A percentile compares a stretch with the other conserved stretches of the same genome.
These are phyloP conservation scores for Paramecium biaurelia DNA, from an alignment of 73 alveolate genomes.

Conservation along the genomic window DNA sequence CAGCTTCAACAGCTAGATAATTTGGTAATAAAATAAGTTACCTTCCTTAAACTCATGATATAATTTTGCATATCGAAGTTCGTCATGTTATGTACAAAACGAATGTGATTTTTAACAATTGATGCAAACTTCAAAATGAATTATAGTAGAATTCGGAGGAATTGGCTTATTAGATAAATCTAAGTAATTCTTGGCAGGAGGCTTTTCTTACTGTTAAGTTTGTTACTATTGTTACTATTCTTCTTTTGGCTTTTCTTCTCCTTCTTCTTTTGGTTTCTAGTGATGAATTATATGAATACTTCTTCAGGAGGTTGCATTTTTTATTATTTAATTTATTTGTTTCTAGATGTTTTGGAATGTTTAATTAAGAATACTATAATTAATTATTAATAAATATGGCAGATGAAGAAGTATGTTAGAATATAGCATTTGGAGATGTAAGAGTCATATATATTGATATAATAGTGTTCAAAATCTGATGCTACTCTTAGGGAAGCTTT, in stretches of 20 bases:
- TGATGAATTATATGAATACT: background rate
- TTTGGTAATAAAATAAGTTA: background rate
- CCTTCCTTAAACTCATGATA: background rate
- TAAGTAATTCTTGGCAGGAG: slow-evolving; percentile 39
- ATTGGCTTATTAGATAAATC: background rate
- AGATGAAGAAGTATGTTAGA: background rate
- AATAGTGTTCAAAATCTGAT: background rate
- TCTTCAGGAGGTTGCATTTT: slow-evolving; percentile 25
- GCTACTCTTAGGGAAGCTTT: background rate
- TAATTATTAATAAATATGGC: background rate
- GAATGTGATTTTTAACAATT: background rate
- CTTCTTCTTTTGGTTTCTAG: background rate
- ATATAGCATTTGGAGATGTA: background rate
- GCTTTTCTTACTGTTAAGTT: background rate
- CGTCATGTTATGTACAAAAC: slow-evolving; percentile 35
- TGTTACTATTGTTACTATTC: background rate
- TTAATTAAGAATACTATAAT: background rate
- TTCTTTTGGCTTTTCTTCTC: background rate
- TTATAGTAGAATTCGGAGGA: background rate
- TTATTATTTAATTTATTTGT: background rate
- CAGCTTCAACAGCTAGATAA: slow-evolving; percentile 3
- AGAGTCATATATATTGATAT: background rate
- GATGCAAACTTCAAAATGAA: slow-evolving; percentile 36
- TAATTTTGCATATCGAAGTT: slow-evolving; percentile 23
- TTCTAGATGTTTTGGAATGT: background rate